Evolutionary conservation across 1,139 yeast species (phyloP), one percentile per base, ranked within the genome.

Genomic region (Saccharomyces pastorianus): DNA sequence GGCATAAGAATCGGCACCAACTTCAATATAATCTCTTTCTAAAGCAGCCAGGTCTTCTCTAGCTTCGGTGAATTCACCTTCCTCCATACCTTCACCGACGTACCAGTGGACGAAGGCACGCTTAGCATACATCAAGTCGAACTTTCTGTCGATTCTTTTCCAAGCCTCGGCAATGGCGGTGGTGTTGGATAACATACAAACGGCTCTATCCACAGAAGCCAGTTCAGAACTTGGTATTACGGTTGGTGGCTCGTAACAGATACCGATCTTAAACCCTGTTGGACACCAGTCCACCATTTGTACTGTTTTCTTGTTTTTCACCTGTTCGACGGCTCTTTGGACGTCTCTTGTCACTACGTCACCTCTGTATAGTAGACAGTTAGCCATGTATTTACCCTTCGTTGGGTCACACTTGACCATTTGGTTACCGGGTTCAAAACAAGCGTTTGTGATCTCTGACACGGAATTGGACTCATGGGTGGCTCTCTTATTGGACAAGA

Each of bases 201-300:
- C 96, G 58, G 98, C 97, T 76, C 99, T 88, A 71, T 85, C 84
- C 58, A 91, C 97, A 70, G 85, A 81, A 50, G 98, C 96, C 66
- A 91, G 79, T 72, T 88, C 96, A 55, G 96, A 89, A 55, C 87
- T 85, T 55, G 84, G 82, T 59, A 91, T 91, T 63, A 89, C 90
- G 61, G 95, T 89, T 61, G 98, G 98, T 61, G 96, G 96, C 77
- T 93, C 96, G 78, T 88, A 90, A 76, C 98, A 93, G 71, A 93
- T 91, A 79, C 98, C 99, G 72, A 93, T 90, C 82, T 93, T 93
- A 85, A 93, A 93, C 61, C 98, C 98, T 55, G 99, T 93, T 67
- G 99, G 99, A 74, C 97, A 91, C 99, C 99, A 93, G 76, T 93
- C 98, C 61, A 93, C 99, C 75, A 93, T 78, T 79, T 91, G 99